Evolutionary conservation across 139 green algal genomes (phyloP).

Genomic region (Coelastrella sp.): DNA sequence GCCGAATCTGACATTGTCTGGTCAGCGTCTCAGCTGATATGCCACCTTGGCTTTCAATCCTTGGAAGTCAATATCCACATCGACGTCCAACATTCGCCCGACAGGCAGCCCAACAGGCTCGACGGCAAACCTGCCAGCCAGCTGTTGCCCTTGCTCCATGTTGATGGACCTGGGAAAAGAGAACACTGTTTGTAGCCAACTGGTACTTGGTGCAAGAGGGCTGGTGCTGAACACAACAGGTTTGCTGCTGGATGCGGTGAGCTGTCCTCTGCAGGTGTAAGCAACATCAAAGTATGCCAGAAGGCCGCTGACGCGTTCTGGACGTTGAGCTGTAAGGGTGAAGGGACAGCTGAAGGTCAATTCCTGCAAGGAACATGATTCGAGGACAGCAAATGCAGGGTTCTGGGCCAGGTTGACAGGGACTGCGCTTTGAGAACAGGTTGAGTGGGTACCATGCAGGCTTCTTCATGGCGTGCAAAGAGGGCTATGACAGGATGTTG

Average conservation of each 20-base stretch:
- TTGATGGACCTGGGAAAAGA: slow-evolving; percentile 18
- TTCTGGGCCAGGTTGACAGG: too few relatives aligned
- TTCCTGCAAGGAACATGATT: too few relatives aligned
- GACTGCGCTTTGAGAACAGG: too few relatives aligned
- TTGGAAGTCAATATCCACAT: slow-evolving; percentile 24
- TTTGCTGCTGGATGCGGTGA: background rate
- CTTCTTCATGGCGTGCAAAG: too few relatives aligned
- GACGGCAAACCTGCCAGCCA: background rate
- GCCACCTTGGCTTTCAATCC: slow-evolving; percentile 1
- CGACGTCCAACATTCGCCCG: slow-evolving; percentile 37
- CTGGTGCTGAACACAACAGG: background rate
- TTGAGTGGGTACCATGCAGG: too few relatives aligned
- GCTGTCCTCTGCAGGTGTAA: slow-evolving; percentile 9
- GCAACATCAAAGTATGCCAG: slow-evolving; percentile 5
- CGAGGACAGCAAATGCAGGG: too few relatives aligned
- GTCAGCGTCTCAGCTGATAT: slow-evolving; percentile 22
- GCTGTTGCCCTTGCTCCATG: slow-evolving; percentile 29
- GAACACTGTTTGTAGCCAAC: slow-evolving; percentile 23
- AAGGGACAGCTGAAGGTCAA: background rate
- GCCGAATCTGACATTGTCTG: background rate
- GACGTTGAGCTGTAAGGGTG: slow-evolving; percentile 24
- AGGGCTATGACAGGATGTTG: too few relatives aligned
- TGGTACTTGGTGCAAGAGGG: slow-evolving; percentile 1
- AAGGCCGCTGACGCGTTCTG: slow-evolving; percentile 32
- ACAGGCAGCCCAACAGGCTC: slow-evolving; percentile 1